phyloP scores from a whole-genome alignment of 306 rosid species.

The Fragaria iinumae region DNA sequence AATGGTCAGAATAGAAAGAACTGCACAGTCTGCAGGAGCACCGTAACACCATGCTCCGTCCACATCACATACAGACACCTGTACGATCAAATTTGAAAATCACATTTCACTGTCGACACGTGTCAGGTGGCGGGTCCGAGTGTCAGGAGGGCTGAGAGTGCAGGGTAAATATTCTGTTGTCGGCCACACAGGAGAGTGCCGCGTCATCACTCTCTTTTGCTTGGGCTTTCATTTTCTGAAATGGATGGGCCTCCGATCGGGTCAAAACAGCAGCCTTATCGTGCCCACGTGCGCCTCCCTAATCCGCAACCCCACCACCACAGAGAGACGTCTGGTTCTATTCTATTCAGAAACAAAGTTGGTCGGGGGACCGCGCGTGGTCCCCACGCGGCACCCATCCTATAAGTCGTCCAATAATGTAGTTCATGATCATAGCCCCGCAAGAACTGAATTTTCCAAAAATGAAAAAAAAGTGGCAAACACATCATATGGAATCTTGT shows the following conservation, averaged over 20 bases:
- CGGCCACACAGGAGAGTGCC: conserved; percentile 31
- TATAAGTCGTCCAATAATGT: background rate
- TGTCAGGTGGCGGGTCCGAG: background rate
- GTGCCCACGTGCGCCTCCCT: conserved; percentile 76
- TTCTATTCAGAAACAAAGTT: conserved; percentile 13
- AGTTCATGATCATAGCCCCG: background rate
- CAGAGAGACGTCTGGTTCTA: conserved; percentile 10
- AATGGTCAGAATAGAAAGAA: background rate
- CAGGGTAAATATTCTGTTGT: conserved; percentile 25
- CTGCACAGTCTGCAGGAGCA: background rate
- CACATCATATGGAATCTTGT: background rate
- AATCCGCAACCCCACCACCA: conserved; percentile 59
- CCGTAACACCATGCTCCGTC: background rate
- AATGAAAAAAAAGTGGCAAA: too few relatives aligned
- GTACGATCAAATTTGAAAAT: background rate
- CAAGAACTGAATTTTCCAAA: background rate
- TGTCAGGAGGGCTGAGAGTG: conserved; percentile 24
- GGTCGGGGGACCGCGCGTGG: conserved; percentile 10
- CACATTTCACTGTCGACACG: fast-evolving
- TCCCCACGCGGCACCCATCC: conserved; percentile 6
- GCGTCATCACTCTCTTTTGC: background rate
- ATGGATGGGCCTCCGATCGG: conserved; percentile 21
- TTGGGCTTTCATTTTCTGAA: background rate
- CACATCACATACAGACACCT: background rate
- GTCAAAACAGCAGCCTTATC: conserved; percentile 52